Percentiles rank a stretch among this genome's conserved stretches.
Evolutionary conservation across 2,329 filamentous ascomycete genomes (phyloP).

Genomic region (Ophiostoma perfectum): DNA sequence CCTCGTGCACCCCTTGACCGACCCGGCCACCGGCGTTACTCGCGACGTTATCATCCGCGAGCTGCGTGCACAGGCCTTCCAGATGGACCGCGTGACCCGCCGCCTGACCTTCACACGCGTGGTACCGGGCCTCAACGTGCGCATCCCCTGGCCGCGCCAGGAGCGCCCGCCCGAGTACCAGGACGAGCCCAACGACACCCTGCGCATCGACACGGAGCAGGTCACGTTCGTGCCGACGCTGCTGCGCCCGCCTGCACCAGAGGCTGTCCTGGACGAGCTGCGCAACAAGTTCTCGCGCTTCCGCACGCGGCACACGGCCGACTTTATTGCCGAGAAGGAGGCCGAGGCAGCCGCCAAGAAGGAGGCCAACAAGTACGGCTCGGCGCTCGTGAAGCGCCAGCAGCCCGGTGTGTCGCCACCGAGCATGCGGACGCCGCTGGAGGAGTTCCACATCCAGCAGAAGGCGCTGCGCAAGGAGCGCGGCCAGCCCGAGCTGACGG

Average conservation of each 20-base stretch:
- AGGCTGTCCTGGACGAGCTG: slow-evolving; percentile 75
- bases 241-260: slow-evolving; percentile 70
- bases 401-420: slow-evolving; percentile 36
- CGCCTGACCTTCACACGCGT: slow-evolving; percentile 50
- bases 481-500: slow-evolving; percentile 52
- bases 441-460: slow-evolving; percentile 54
- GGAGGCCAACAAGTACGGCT: slow-evolving; percentile 26
- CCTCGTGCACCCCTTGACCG: slow-evolving; percentile 70
- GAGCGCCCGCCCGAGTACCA: slow-evolving; percentile 41
- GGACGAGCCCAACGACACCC: slow-evolving; percentile 63
- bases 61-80: slow-evolving; percentile 51
- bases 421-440: slow-evolving; percentile 50
- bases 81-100: slow-evolving; percentile 46
- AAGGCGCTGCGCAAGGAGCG: slow-evolving; percentile 46
- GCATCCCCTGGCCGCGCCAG: slow-evolving; percentile 69
- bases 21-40: slow-evolving; percentile 57
- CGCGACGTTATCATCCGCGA: slow-evolving; percentile 75
- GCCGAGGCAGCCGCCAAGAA: slow-evolving; percentile 31
- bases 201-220: slow-evolving; percentile 68
- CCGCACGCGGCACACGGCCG: slow-evolving; percentile 71
- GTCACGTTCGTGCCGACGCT: slow-evolving; percentile 74
- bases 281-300: slow-evolving; percentile 76
- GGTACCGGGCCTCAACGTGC: slow-evolving; percentile 64
- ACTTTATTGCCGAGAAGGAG: slow-evolving; percentile 55
- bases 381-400: slow-evolving; percentile 25